Evolutionary conservation across 73 alveolate genomes (phyloP).

Genomic region (Stentor coeruleus): DNA sequence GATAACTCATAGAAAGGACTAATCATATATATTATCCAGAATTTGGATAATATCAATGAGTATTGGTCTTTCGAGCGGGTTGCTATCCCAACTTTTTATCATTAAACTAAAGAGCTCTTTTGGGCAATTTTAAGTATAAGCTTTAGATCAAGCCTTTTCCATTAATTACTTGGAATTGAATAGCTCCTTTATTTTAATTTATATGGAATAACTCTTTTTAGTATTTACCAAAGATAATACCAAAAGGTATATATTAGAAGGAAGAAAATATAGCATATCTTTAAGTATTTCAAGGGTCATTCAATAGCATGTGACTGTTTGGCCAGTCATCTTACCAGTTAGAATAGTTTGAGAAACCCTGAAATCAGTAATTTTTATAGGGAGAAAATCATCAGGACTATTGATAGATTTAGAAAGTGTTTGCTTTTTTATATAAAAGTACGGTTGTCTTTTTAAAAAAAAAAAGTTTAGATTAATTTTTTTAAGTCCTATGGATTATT

Average conservation of each 20-base stretch:
- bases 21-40: no score
- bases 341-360: constrained; percentile 70
- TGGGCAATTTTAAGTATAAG: constrained; percentile 39
- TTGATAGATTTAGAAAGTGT: constrained; percentile 56
- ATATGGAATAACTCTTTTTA: constrained; percentile 51
- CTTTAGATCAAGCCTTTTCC: constrained; percentile 37
- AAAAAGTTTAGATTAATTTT: no score
- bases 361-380: constrained; percentile 81
- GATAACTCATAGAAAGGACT: no score
- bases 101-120: constrained; percentile 42
- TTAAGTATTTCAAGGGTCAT: constrained; percentile 72
- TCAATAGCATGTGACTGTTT: constrained; percentile 66
- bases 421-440: no score
- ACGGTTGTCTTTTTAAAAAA: no score
- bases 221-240: constrained; percentile 58
- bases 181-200: constrained; percentile 12
- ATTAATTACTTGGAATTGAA: neutral
- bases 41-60: constrained; percentile 25
- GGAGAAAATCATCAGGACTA: constrained; percentile 51
- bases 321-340: constrained; percentile 36
- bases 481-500: constrained; percentile 56
- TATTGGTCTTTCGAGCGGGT: constrained; percentile 53
- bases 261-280: constrained; percentile 36
- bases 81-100: constrained; percentile 55
- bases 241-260: constrained; percentile 64